Evolutionary conservation across 2,329 filamentous ascomycete genomes (phyloP).

Genomic region (Exophiala viscosa): DNA sequence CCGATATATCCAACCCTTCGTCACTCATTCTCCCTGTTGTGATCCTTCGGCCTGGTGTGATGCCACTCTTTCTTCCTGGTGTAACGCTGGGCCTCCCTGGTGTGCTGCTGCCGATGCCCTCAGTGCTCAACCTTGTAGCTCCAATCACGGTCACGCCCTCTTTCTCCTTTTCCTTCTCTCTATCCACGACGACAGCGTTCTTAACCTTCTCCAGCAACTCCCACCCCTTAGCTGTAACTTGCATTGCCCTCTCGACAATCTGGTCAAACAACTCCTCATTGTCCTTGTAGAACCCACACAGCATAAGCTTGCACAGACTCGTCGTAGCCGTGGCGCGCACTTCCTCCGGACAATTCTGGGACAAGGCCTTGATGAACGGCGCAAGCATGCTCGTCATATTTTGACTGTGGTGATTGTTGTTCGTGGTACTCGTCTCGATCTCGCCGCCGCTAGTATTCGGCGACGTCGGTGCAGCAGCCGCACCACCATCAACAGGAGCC

Average conservation of each 20-base stretch:
- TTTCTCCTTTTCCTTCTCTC: constrained; percentile 41
- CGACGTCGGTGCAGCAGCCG: neutral
- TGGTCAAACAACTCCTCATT: constrained; percentile 53
- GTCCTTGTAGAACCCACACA: constrained; percentile 33
- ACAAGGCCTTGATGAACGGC: constrained; percentile 59
- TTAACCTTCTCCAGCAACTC: constrained; percentile 47
- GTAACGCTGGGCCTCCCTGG: too few relatives aligned
- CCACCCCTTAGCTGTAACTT: constrained; percentile 40
- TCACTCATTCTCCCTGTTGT: constrained; percentile 2
- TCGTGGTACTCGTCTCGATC: constrained; percentile 28
- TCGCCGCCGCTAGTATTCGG: constrained; percentile 1
- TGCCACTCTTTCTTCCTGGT: too few relatives aligned
- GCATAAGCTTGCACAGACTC: constrained; percentile 49
- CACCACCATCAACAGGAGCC: neutral
- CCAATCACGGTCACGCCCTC: neutral
- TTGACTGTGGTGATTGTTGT: neutral
- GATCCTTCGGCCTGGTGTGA: too few relatives aligned
- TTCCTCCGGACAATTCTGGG: constrained; percentile 52
- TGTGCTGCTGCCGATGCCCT: too few relatives aligned
- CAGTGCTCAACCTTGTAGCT: too few relatives aligned
- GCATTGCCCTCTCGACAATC: constrained; percentile 47
- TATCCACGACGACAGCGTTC: constrained; percentile 47
- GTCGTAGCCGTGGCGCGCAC: constrained; percentile 46
- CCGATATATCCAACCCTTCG: neutral
- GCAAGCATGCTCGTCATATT: constrained; percentile 56